Evolutionary conservation across 2,329 filamentous ascomycete species (phyloP).

Genomic region (Plenodomus biglobosus): DNA sequence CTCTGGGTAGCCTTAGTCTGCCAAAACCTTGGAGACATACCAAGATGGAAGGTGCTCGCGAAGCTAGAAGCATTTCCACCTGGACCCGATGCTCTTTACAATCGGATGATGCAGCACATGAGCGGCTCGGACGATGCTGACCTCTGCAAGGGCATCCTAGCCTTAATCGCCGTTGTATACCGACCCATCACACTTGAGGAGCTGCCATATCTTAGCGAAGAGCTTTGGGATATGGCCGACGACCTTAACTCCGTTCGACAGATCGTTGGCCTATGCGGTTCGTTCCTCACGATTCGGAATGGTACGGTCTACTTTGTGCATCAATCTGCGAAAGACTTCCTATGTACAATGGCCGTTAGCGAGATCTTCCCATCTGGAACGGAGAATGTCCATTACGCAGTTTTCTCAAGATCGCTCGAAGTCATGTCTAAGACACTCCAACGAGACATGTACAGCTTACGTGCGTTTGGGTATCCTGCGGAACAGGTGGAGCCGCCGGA

Average conservation of each 20-base stretch:
- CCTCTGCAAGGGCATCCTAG: conserved; percentile 6
- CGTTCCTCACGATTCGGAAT: conserved; percentile 45
- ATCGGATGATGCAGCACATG: conserved; percentile 40
- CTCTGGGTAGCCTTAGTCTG: conserved; percentile 50
- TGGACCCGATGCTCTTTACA: conserved; percentile 44
- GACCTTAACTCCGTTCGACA: conserved; percentile 1
- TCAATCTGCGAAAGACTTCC: conserved; percentile 49
- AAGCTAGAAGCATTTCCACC: conserved; percentile 36
- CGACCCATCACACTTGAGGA: conserved; percentile 6
- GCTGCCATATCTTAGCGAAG: background rate
- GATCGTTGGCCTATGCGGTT: conserved; percentile 28
- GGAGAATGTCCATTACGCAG: conserved; percentile 8
- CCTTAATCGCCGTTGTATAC: conserved; percentile 3
- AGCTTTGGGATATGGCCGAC: conserved; percentile 4
- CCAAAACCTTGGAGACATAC: conserved; percentile 31
- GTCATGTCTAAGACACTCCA: conserved; percentile 17
- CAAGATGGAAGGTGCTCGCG: conserved; percentile 8
- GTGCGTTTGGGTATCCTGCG: conserved; percentile 1
- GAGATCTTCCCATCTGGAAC: conserved; percentile 20
- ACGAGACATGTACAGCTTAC: conserved; percentile 28
- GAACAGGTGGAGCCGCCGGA: background rate
- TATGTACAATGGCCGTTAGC: conserved; percentile 9
- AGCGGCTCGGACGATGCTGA: background rate
- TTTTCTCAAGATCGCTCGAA: conserved; percentile 35
- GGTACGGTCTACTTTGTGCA: conserved; percentile 44